Base-by-base conservation (phyloP, 345 rosid genomes). In the Hibiscus syriacus region DNA sequence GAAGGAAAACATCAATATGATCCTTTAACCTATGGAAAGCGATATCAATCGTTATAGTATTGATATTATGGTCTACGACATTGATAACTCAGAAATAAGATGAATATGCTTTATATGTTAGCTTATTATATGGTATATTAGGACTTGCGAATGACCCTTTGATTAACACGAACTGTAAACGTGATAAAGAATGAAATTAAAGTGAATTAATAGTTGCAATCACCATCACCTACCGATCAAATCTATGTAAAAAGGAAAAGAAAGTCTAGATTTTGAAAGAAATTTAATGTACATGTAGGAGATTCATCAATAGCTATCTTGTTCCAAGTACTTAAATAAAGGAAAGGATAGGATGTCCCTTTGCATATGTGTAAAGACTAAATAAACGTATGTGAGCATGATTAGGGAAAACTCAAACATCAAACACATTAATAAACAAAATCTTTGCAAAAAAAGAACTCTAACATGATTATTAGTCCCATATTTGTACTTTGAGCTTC, bases 351-450 rank as follows among this genome's bases (percentile, higher is more conserved):
- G 55, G 39, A 6, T 64, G 25, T 64, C 38, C 54, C 6, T 63
- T 63, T 63, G 36, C 36, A 43, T 43, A 63, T 25, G 67, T 63
- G 68, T 27, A 27, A 64, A 64, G 39, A 45, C 68, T 45, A 26
- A 46, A 46, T 45, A 26, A 46, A 46, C 68, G 26, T 49, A 49
- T 64, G 68, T 14, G n/a, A 25, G 16, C 23, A 64, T 26, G 68
- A 64, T 45, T 46, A 46, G 39, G 16, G 25, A 26, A 8, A 64
- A 64, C 39, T 12, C 39, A 46, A 61, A 36, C 30, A 39, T 61
- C 50, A 61, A 61, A 46, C 68, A 43, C 25, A 52, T 23, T 16
- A 22, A 10, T 14, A 63, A 63, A 43, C 67, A 26, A 41, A 63
- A 63, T 43, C 36, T 49, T 17, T n/a, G n/a, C n/a, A 43, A n/a